Conservation (phyloP, 306 rosid genomes). For the Gleditsia sinensis region DNA sequence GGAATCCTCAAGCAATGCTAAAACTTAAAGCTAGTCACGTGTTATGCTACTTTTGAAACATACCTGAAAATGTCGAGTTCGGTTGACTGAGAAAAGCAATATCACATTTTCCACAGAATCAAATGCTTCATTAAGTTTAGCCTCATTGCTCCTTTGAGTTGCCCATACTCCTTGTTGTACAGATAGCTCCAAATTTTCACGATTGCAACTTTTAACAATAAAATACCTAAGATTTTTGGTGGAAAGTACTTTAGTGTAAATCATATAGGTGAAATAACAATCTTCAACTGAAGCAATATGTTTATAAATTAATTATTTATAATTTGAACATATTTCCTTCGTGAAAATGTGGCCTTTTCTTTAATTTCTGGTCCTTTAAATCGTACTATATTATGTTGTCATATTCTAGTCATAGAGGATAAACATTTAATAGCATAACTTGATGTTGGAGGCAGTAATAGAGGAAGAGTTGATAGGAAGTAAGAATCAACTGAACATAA, state of each 20-base stretch:
- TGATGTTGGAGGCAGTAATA: slow-evolving; percentile 8
- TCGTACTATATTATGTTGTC: background rate
- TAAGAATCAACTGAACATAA: background rate
- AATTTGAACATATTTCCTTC: slow-evolving; percentile 18
- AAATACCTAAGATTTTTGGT: slow-evolving; percentile 80
- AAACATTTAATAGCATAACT: background rate
- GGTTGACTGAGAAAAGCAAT: slow-evolving; percentile 94
- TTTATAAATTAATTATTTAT: slow-evolving; percentile 4
- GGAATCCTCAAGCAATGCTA: slow-evolving; percentile 15
- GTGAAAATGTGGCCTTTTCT: slow-evolving; percentile 11
- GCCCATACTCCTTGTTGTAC: slow-evolving; percentile 99
- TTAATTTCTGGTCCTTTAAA: slow-evolving; percentile 27
- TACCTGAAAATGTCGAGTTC: slow-evolving; percentile 99
- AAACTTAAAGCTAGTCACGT: slow-evolving; percentile 14
- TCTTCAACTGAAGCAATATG: slow-evolving; percentile 26
- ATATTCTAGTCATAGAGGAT: slow-evolving; percentile 8
- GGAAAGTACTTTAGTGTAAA: slow-evolving; percentile 45
- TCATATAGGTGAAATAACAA: slow-evolving; percentile 27
- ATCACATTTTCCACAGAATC: slow-evolving; percentile 95
- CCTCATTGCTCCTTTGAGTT: slow-evolving; percentile 98
- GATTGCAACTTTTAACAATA: slow-evolving; percentile 99
- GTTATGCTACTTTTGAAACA: slow-evolving; percentile 27
- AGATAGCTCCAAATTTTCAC: slow-evolving; percentile 98
- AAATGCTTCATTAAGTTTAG: slow-evolving; percentile 97
- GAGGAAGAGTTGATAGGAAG: slow-evolving; percentile 13